Evolutionary conservation across 306 rosid species (phyloP).

Genomic region (Vicia faba): DNA sequence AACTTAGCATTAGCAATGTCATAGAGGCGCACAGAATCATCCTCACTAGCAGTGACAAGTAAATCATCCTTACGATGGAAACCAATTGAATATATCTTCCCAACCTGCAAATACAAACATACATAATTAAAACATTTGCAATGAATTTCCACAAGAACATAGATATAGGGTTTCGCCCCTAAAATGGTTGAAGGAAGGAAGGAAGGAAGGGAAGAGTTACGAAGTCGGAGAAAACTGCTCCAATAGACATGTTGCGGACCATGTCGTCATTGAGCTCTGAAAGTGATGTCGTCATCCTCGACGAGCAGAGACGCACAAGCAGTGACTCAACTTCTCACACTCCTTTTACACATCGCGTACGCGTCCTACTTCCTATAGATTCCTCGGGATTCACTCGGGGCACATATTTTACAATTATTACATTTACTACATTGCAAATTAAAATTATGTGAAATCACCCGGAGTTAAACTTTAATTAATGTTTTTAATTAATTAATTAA

Average conservation of each 20-base stretch:
- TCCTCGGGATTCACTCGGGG: too few species aligned
- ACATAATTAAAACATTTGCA: neutral
- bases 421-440: too few species aligned
- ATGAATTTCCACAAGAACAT: neutral
- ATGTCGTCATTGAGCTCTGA: slow-evolving; percentile 72
- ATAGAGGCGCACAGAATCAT: slow-evolving; percentile 88
- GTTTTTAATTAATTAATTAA: too few species aligned
- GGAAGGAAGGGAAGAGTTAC: slow-evolving; percentile 40
- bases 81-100: slow-evolving; percentile 82
- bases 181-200: neutral
- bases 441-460: too few species aligned
- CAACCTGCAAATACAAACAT: slow-evolving; percentile 53
- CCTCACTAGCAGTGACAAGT: slow-evolving; percentile 84
- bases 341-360: too few species aligned
- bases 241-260: slow-evolving; percentile 80
- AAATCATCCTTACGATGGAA: slow-evolving; percentile 93
- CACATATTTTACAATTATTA: too few species aligned
- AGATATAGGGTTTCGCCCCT: too few species aligned
- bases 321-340: too few species aligned
- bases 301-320: too few species aligned
- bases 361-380: too few species aligned
- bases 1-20: slow-evolving; percentile 42
- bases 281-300: slow-evolving; percentile 46
- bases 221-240: slow-evolving; percentile 88
- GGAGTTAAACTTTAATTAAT: too few species aligned